Conservation (phyloP, 805 yeast genomes). For the Lipomyces japonicus region DNA sequence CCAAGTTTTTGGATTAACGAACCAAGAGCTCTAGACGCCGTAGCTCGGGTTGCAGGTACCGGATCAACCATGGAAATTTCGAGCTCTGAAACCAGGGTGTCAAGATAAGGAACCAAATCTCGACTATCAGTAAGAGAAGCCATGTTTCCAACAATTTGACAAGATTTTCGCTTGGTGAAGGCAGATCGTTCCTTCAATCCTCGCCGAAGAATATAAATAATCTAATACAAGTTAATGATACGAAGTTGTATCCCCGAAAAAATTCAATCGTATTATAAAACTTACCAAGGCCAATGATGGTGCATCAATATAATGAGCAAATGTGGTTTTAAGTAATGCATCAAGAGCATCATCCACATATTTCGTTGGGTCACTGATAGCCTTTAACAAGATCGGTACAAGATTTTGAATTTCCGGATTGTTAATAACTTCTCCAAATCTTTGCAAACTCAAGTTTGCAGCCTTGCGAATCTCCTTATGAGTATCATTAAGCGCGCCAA, state of each 20-base stretch:
- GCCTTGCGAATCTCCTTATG: slow-evolving; percentile 97
- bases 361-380: slow-evolving; percentile 93
- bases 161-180: slow-evolving; percentile 82
- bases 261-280: too few species aligned
- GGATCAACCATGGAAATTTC: slow-evolving; percentile 98
- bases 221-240: slow-evolving; percentile 5
- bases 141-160: slow-evolving; percentile 99
- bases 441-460: slow-evolving; percentile 80
- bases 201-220: slow-evolving; percentile 85
- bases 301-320: slow-evolving; percentile 96
- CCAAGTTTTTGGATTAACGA: slow-evolving; percentile 94
- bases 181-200: slow-evolving; percentile 97
- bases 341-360: slow-evolving; percentile 85
- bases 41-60: slow-evolving; percentile 93
- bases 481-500: slow-evolving; percentile 87
- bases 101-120: slow-evolving; percentile 81
- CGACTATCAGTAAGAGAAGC: slow-evolving; percentile 86
- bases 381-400: slow-evolving; percentile 81
- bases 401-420: slow-evolving; percentile 94
- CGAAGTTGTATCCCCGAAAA: background rate
- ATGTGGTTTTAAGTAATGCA: slow-evolving; percentile 80
- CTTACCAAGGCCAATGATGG: slow-evolving; percentile 88
- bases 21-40: slow-evolving; percentile 96
- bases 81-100: slow-evolving; percentile 71
- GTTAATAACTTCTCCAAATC: slow-evolving; percentile 94